phyloP scores from a whole-genome alignment of 495 filamentous ascomycete species.

The Aspergillus egyptiacus region DNA sequence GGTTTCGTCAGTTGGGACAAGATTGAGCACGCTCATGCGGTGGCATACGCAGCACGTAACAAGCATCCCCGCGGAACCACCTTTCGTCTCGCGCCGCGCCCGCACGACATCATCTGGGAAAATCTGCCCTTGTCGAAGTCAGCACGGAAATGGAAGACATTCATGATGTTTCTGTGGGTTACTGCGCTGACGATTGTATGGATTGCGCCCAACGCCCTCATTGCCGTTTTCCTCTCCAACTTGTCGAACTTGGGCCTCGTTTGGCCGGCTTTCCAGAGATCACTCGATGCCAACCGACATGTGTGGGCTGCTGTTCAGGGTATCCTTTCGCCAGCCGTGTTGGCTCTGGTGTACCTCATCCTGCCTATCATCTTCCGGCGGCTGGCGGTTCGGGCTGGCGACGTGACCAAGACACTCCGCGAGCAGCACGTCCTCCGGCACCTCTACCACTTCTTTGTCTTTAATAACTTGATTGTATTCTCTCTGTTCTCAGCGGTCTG shows the following conservation, averaged over 20 bases:
- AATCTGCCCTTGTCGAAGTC: constrained; percentile 69
- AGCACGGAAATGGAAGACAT: constrained; percentile 60
- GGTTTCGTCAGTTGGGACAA: constrained; percentile 91
- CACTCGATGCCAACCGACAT: constrained; percentile 52
- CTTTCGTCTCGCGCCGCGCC: constrained; percentile 72
- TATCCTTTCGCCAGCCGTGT: constrained; percentile 86
- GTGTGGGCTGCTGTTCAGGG: constrained; percentile 88
- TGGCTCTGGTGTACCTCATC: constrained; percentile 80
- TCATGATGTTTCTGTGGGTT: constrained; percentile 81
- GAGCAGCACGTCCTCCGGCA: constrained; percentile 91
- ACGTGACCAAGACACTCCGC: constrained; percentile 82
- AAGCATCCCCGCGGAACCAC: constrained; percentile 78
- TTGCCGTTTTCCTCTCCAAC: constrained; percentile 88
- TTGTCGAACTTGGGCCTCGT: constrained; percentile 70
- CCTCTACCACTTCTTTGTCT: constrained; percentile 92
- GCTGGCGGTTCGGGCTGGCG: constrained; percentile 70
- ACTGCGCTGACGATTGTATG: constrained; percentile 75
- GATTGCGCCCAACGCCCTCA: constrained; percentile 91
- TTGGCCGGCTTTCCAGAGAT: constrained; percentile 68
- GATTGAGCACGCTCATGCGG: constrained; percentile 80
- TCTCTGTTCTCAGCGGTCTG: constrained; percentile 80
- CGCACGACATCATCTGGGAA: constrained; percentile 94
- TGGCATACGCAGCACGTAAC: constrained; percentile 72
- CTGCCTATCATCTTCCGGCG: constrained; percentile 89
- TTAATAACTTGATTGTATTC: constrained; percentile 95